phyloP scores from a whole-genome alignment of 768 basidiomycete genomes.

The Hortiboletus flavorubellus region DNA sequence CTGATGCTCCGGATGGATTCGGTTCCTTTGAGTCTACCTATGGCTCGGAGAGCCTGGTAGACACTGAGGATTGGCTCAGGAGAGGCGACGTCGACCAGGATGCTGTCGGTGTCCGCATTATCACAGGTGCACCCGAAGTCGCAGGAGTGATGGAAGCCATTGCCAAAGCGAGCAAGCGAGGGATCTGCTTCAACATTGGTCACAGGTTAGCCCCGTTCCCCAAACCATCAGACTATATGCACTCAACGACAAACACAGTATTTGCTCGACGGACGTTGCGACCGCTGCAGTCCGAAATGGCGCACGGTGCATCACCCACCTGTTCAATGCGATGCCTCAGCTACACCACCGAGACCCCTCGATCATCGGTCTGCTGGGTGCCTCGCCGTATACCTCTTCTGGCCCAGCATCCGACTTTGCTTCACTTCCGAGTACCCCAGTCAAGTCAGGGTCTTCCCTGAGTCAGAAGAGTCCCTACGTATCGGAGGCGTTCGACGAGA shows the following conservation, averaged over 20 bases:
- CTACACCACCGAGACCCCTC: conserved; percentile 88
- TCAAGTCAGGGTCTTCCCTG: conserved; percentile 9
- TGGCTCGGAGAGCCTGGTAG: conserved; percentile 58
- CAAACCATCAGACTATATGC: neutral
- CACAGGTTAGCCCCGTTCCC: conserved; percentile 57
- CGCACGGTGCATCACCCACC: conserved; percentile 83
- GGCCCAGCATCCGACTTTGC: conserved; percentile 34
- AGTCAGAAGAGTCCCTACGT: conserved; percentile 25
- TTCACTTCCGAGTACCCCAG: conserved; percentile 17
- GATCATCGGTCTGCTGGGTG: conserved; percentile 83
- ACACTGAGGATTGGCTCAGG: conserved; percentile 68
- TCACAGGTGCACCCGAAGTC: conserved; percentile 87
- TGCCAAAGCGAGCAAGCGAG: conserved; percentile 53
- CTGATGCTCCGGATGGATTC: conserved; percentile 59
- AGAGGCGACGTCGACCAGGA: conserved; percentile 25
- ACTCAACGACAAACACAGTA: conserved; percentile 38
- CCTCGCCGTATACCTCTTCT: conserved; percentile 60
- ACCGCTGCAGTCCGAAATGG: conserved; percentile 67
- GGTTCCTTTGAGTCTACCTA: conserved; percentile 73
- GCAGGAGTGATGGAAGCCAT: conserved; percentile 76
- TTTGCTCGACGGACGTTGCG: conserved; percentile 72
- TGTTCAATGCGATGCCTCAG: conserved; percentile 93
- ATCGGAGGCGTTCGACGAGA: conserved; percentile 64
- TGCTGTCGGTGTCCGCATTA: conserved; percentile 62
- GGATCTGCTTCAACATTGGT: conserved; percentile 81